Conservation (phyloP, 2,329 filamentous ascomycete genomes). For the Moelleriella libera region DNA sequence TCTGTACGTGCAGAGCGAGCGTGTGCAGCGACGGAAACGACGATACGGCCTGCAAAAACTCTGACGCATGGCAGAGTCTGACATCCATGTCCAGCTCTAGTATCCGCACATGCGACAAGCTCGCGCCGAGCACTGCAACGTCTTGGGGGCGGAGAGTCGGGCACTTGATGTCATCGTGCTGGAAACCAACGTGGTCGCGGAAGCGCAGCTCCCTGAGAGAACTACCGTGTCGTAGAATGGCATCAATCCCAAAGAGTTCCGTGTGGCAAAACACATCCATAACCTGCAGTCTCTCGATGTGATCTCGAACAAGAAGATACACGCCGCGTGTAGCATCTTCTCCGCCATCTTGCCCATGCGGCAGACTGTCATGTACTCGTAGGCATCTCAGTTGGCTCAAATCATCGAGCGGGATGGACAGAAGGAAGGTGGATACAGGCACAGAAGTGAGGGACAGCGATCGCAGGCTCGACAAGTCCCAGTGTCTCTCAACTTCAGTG, state of each 20-base stretch:
- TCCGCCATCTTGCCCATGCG: constrained; percentile 21
- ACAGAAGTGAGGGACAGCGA: constrained; percentile 27
- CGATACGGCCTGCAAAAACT: constrained; percentile 24
- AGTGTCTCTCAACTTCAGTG: constrained; percentile 24
- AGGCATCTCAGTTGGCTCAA: constrained; percentile 22
- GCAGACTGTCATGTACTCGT: constrained; percentile 29
- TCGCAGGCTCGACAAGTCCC: constrained; percentile 29
- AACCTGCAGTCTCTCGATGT: constrained; percentile 20
- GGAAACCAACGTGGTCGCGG: constrained; percentile 31
- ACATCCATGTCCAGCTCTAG: constrained; percentile 26
- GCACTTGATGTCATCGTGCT: constrained; percentile 24
- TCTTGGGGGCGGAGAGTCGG: constrained; percentile 24
- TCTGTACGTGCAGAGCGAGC: constrained; percentile 30
- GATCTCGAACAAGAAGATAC: constrained; percentile 21
- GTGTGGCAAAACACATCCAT: constrained; percentile 28
- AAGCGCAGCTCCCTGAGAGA: constrained; percentile 25
- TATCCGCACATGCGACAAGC: constrained; percentile 18
- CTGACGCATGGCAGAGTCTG: constrained; percentile 14
- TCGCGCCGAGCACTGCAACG: constrained; percentile 16
- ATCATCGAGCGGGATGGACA: constrained; percentile 21
- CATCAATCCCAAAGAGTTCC: constrained; percentile 23
- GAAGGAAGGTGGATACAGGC: constrained; percentile 28
- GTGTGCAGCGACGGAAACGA: constrained; percentile 23
- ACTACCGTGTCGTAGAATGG: constrained; percentile 20
- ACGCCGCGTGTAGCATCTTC: constrained; percentile 24